A percentile compares a stretch with the other conserved stretches of the same genome.
phyloP scores from a whole-genome alignment of 2,329 filamentous ascomycete genomes.

The Pseudogymnoascus sp. region DNA sequence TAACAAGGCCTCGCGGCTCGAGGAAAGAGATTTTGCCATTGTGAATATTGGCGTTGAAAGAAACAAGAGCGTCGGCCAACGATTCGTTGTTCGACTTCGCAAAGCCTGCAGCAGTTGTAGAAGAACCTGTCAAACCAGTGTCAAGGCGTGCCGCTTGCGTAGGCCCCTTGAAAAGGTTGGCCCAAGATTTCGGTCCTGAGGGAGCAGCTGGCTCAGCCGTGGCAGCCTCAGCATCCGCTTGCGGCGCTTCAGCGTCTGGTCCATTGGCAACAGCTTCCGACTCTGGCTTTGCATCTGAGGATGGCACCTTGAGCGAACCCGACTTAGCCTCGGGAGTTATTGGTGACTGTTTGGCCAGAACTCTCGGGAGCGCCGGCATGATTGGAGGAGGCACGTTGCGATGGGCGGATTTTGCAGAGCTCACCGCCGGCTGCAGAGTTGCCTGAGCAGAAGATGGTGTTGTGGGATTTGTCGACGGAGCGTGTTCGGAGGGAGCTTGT shows the following conservation, averaged over 20 bases:
- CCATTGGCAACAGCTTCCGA: not conserved
- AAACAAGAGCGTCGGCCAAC: conserved; percentile 68
- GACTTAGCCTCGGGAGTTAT: conserved; percentile 29
- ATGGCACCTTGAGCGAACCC: not conserved
- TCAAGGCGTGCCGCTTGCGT: conserved; percentile 24
- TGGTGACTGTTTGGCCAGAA: conserved; percentile 26
- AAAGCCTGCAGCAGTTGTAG: conserved; percentile 32
- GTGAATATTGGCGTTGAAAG: conserved; percentile 56
- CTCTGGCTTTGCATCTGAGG: not conserved
- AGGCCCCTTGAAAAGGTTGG: conserved; percentile 56
- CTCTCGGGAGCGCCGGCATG: conserved; percentile 29
- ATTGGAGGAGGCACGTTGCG: not conserved
- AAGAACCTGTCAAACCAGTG: conserved; percentile 25
- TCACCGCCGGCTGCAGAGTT: conserved; percentile 10
- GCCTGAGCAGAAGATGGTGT: conserved; percentile 44
- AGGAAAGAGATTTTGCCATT: conserved; percentile 67
- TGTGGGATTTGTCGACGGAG: conserved; percentile 39
- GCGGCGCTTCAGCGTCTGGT: not conserved
- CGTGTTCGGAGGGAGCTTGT: conserved; percentile 31
- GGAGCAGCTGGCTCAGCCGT: conserved; percentile 23
- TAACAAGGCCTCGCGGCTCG: conserved; percentile 87
- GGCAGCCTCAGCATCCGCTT: conserved; percentile 15
- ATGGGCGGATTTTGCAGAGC: conserved; percentile 17
- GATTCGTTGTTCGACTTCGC: conserved; percentile 48
- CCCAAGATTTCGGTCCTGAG: conserved; percentile 56